Evolutionary conservation across 1,284 basidiomycete species (phyloP).

Genomic region (Cryptococcus hybrid): DNA sequence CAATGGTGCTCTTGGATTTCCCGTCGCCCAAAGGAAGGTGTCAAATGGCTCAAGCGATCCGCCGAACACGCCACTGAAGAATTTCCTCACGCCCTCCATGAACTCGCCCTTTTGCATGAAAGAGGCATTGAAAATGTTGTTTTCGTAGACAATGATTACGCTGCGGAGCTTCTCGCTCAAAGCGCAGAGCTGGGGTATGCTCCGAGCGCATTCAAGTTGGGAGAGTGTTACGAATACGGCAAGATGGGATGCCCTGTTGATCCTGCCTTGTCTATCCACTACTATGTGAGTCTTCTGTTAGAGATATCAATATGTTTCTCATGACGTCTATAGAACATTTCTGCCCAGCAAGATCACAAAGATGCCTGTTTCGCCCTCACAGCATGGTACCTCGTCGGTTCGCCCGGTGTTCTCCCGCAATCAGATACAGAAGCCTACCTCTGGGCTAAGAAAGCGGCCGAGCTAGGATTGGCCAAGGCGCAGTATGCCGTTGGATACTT

Average conservation of each 20-base stretch:
- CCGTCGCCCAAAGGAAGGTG: slow-evolving; percentile 88
- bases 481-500: slow-evolving; percentile 99
- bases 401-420: slow-evolving; percentile 93
- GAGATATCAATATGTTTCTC: not conserved
- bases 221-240: slow-evolving; percentile 99
- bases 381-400: slow-evolving; percentile 98
- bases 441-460: slow-evolving; percentile 90
- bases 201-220: slow-evolving; percentile 90
- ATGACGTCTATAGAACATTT: slow-evolving; percentile 70
- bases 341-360: slow-evolving; percentile 93
- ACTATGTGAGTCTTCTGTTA: slow-evolving; percentile 70
- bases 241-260: slow-evolving; percentile 98
- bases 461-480: slow-evolving; percentile 88
- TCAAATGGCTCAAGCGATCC: slow-evolving; percentile 97
- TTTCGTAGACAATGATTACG: slow-evolving; percentile 94
- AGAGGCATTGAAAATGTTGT: slow-evolving; percentile 94
- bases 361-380: slow-evolving; percentile 98
- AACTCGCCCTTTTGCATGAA: slow-evolving; percentile 91
- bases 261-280: slow-evolving; percentile 94
- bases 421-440: slow-evolving; percentile 97
- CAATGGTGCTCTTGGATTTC: slow-evolving; percentile 88
- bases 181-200: slow-evolving; percentile 95
- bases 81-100: slow-evolving; percentile 95
- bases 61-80: slow-evolving; percentile 92
- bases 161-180: slow-evolving; percentile 89